These are phyloP conservation scores for Exophiala lecanii-corni DNA, from an alignment of 2,329 filamentous ascomycete species.

Conservation along the genomic window DNA sequence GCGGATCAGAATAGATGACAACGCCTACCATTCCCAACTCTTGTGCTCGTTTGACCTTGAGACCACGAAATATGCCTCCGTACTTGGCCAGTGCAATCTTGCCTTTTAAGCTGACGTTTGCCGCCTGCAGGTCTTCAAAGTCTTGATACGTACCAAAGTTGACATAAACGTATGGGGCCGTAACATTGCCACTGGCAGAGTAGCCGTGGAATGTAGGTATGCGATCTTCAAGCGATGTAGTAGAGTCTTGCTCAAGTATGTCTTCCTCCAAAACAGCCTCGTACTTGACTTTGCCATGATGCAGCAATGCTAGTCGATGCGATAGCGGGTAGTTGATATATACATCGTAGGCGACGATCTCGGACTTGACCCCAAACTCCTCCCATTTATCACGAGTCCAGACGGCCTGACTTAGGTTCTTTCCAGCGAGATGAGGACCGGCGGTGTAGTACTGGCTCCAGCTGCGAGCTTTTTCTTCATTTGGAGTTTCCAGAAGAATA, in stretches of 20 bases:
- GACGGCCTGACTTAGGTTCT: constrained; percentile 69
- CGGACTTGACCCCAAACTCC: constrained; percentile 59
- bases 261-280: constrained; percentile 81
- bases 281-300: constrained; percentile 59
- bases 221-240: constrained; percentile 64
- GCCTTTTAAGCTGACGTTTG: constrained; percentile 70
- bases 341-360: constrained; percentile 66
- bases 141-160: constrained; percentile 88
- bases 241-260: constrained; percentile 75
- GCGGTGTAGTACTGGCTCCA: constrained; percentile 76
- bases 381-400: constrained; percentile 74
- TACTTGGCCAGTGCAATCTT: constrained; percentile 88
- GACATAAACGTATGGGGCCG: constrained; percentile 77
- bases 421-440: constrained; percentile 70
- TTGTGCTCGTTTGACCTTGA: constrained; percentile 90
- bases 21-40: constrained; percentile 85
- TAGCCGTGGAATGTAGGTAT: constrained; percentile 94
- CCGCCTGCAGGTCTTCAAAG: constrained; percentile 72
- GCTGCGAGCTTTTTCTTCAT: constrained; percentile 55
- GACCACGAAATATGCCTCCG: constrained; percentile 77
- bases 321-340: constrained; percentile 74
- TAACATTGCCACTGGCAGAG: constrained; percentile 87
- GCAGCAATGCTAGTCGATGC: constrained; percentile 63
- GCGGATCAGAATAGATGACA: constrained; percentile 81
- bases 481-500: constrained; percentile 52